Percentiles rank a stretch among this genome's conserved stretches.
phyloP scores from a whole-genome alignment of 768 basidiomycete genomes.

The Leccinum disarticulatum region DNA sequence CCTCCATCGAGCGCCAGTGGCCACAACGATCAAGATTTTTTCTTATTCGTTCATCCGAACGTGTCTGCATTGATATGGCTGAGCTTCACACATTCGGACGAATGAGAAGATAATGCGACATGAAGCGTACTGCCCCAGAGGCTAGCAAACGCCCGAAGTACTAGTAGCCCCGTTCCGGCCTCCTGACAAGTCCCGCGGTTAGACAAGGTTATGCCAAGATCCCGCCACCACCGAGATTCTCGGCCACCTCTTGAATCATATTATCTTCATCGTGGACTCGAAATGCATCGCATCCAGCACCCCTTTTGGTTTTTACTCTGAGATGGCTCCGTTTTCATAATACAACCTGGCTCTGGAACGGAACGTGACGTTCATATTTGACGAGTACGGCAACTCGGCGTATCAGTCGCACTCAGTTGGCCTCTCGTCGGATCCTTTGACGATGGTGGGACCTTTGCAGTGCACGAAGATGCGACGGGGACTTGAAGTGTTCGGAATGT shows the following conservation, averaged over 20 bases:
- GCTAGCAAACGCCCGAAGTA: background rate
- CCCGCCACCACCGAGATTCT: background rate
- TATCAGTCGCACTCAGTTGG: background rate
- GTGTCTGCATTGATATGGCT: background rate
- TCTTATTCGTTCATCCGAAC: background rate
- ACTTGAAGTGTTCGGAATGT: conserved; percentile 2
- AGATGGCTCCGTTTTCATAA: background rate
- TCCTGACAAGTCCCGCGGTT: background rate
- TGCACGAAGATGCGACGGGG: background rate
- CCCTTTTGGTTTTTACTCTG: conserved; percentile 2
- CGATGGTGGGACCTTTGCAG: conserved; percentile 11
- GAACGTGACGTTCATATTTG: background rate
- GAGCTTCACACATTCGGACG: background rate
- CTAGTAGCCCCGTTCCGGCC: conserved; percentile 7
- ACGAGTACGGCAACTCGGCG: background rate
- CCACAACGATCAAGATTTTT: background rate
- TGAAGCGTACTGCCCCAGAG: background rate
- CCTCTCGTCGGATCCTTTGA: conserved; percentile 15
- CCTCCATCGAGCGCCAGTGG: background rate
- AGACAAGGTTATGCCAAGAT: conserved; percentile 11
- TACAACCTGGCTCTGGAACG: background rate
- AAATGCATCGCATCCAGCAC: background rate
- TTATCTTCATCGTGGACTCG: background rate
- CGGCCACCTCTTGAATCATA: background rate
- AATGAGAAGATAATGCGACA: background rate